These are phyloP conservation scores for Chlamydomonas incerta DNA, from an alignment of 139 green algal genomes.

Conservation along the genomic window DNA sequence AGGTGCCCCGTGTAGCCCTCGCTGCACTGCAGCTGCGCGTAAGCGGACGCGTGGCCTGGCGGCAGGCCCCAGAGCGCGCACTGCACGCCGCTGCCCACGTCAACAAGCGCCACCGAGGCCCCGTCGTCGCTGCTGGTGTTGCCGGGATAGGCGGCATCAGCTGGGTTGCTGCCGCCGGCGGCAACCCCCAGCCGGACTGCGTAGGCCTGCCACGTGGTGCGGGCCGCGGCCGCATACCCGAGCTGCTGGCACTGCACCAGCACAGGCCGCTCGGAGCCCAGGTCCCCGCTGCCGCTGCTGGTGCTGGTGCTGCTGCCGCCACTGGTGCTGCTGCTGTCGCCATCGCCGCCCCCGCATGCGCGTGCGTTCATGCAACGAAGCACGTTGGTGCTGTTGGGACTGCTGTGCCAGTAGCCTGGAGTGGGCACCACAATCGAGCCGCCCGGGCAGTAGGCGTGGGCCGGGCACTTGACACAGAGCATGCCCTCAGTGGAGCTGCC, in stretches of 20 bases:
- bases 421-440: background rate
- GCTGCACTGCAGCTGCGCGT: too few species aligned
- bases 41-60: too few species aligned
- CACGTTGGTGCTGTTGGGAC: background rate
- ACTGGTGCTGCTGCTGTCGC: background rate
- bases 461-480: background rate
- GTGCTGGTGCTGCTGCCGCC: too few species aligned
- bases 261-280: background rate
- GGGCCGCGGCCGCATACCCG: background rate
- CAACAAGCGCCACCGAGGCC: too few species aligned
- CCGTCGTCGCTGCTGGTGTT: too few species aligned
- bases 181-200: too few species aligned
- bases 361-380: background rate
- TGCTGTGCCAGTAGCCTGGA: background rate
- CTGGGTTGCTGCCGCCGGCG: too few species aligned
- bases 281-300: background rate
- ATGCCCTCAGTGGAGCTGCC: too few species aligned
- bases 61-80: too few species aligned
- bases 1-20: too few species aligned
- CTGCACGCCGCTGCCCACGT: too few species aligned
- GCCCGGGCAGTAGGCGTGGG: background rate
- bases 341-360: background rate
- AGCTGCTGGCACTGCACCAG: background rate
- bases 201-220: background rate
- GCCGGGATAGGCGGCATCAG: too few species aligned